These are phyloP conservation scores for Fusarium sp. DNA, from an alignment of 2,329 filamentous ascomycete genomes.

Conservation along the genomic window DNA sequence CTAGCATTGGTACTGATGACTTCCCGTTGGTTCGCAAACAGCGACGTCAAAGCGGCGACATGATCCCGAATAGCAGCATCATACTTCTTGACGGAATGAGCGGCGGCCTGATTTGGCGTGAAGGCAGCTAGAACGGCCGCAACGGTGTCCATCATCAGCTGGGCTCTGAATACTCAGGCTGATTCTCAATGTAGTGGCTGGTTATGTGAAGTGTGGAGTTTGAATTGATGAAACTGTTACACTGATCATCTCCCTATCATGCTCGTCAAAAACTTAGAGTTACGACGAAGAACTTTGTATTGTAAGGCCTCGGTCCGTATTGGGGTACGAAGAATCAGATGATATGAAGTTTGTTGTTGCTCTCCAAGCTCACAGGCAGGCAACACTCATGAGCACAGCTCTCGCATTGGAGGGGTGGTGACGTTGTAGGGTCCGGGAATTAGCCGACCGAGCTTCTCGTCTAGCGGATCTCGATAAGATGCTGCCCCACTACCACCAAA, in stretches of 20 bases:
- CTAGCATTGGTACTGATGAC: conserved; percentile 49
- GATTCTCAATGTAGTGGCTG: background rate
- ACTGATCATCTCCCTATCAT: conserved; percentile 11
- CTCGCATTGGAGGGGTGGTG: conserved; percentile 32
- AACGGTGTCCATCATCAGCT: conserved; percentile 47
- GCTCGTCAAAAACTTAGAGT: background rate
- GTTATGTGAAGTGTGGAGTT: conserved; percentile 23
- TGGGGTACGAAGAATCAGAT: background rate
- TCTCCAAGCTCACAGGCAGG: conserved; percentile 33
- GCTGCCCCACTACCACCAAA: conserved; percentile 19
- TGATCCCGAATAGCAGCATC: conserved; percentile 55
- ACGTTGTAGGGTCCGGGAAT: conserved; percentile 31
- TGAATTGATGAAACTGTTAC: conserved; percentile 9
- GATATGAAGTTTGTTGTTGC: conserved; percentile 13
- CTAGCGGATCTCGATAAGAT: conserved; percentile 14
- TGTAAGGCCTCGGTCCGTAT: background rate
- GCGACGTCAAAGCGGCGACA: conserved; percentile 49
- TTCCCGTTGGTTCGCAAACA: conserved; percentile 49
- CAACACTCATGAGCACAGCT: conserved; percentile 37
- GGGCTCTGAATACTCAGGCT: background rate
- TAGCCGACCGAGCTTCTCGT: conserved; percentile 26
- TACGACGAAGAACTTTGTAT: background rate
- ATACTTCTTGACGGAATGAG: conserved; percentile 49
- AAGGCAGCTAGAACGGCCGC: conserved; percentile 54
- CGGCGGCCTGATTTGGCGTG: conserved; percentile 45